Evolutionary conservation across 108 stramenopile species (phyloP), one percentile per base, ranked within the genome.

Genomic region (Discostella pseudostelligera): DNA sequence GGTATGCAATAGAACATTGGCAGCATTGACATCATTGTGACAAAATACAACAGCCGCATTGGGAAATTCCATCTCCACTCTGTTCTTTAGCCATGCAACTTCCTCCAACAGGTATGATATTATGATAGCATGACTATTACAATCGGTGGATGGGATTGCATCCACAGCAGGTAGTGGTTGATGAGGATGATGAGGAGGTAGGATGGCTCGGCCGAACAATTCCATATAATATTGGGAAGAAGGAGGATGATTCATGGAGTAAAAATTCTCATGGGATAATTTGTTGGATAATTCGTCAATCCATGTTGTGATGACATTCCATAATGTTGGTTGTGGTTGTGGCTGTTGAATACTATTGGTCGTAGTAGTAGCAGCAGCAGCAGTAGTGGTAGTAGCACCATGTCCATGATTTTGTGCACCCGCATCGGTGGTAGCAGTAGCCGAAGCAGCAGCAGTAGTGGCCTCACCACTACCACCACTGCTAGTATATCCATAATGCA

Each of bases 21-120:
- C 87, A 0, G 83, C 83, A 61, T 89, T 70, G 36, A 91, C 64
- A 80, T 95, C 94, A 81, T 95, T 95, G 79, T 95, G 94, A 75
- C 86, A 89, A 76, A 95, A 93, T 37, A 71, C 86, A 40, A 93
- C 45, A 9, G 70, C 40, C 16, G 82, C 59, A 54, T 44, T 42
- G 1, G 61, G 54, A 40, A 44, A 49, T 29, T 45, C 16, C 19
- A 45, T 40, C 57, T 79, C 48, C 10, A 78, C 48, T 21, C 43
- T 36, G n/a, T 58, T 22, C 57, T 79, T 49, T 1, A 91, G 59
- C 85, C 85, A 83, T 2, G 42, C 53, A 40, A 89, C 40, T 65
- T 88, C 84, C 9, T 62, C 8, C 8, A 42, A 43, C 0, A 87
- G 62, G 17, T 24, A 40, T 0, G 65, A 25, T 29, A 82, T 65